These are phyloP conservation scores for Hygrophila difformis DNA, from an alignment of 257 asterid genomes.

Conservation along the genomic window DNA sequence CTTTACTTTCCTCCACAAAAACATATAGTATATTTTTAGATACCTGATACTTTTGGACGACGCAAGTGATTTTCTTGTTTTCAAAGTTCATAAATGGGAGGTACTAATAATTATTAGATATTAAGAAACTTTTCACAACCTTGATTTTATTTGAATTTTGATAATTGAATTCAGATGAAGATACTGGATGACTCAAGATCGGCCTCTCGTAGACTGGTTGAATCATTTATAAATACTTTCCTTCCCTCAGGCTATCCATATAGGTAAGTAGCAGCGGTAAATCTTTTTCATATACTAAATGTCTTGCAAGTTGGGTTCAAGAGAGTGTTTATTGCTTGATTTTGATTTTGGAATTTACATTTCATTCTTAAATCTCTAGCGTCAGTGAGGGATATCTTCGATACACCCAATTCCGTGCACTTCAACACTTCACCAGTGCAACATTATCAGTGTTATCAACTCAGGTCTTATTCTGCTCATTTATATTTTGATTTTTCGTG, in stretches of 20 bases:
- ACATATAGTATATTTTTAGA: too few species aligned
- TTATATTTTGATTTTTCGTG: neutral
- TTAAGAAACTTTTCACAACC: neutral
- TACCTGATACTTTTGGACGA: too few species aligned
- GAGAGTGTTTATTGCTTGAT: neutral
- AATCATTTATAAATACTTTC: constrained; percentile 70
- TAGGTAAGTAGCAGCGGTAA: constrained; percentile 35
- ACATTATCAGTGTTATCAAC: constrained; percentile 86
- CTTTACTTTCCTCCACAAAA: too few species aligned
- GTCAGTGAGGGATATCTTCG: constrained; percentile 91
- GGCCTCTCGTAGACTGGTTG: constrained; percentile 45
- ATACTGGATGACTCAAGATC: constrained; percentile 73
- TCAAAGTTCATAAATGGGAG: too few species aligned
- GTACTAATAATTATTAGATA: too few species aligned
- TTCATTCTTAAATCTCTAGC: constrained; percentile 36
- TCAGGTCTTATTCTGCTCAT: constrained; percentile 59
- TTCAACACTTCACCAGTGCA: constrained; percentile 94
- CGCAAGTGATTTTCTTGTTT: too few species aligned
- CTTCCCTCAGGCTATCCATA: constrained; percentile 96
- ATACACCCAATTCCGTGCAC: constrained; percentile 90
- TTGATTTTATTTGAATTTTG: neutral
- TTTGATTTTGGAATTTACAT: neutral
- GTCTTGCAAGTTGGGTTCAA: constrained; percentile 1
- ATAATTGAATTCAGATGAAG: constrained; percentile 46
- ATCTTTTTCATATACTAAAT: constrained; percentile 10